Percentiles rank a stretch among this genome's conserved stretches.
phyloP scores from a whole-genome alignment of 148 eudicot genomes.

The Silene latifolia region DNA sequence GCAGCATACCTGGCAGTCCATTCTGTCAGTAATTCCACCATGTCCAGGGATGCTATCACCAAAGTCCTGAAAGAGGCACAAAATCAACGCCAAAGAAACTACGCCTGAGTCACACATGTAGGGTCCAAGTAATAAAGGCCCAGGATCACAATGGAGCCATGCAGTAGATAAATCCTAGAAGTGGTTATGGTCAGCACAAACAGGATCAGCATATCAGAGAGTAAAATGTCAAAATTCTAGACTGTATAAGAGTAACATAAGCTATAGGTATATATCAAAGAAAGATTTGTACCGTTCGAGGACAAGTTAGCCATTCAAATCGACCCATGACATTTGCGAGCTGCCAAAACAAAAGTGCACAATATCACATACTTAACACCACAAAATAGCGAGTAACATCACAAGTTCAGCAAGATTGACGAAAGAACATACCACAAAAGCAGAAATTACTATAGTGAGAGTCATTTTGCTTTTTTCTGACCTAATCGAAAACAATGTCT shows the following conservation, averaged over 20 bases:
- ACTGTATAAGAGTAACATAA: neutral
- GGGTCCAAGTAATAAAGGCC: constrained; percentile 16
- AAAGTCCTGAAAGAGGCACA: constrained; percentile 59
- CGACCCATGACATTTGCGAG: constrained; percentile 87
- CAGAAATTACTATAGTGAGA: constrained; percentile 39
- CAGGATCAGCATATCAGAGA: constrained; percentile 6
- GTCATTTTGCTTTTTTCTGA: too few species aligned
- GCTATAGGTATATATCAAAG: neutral
- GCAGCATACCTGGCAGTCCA: constrained; percentile 92
- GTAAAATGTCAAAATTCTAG: neutral
- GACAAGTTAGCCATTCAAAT: constrained; percentile 89
- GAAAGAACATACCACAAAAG: constrained; percentile 63
- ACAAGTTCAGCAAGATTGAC: neutral
- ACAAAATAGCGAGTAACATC: neutral
- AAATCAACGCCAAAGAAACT: neutral
- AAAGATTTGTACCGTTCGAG: constrained; percentile 62
- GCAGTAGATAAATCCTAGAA: constrained; percentile 87
- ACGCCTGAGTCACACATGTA: neutral
- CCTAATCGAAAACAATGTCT: neutral
- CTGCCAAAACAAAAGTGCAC: constrained; percentile 38
- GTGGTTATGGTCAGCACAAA: neutral
- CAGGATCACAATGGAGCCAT: constrained; percentile 99
- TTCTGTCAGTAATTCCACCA: constrained; percentile 98
- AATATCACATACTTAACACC: neutral
- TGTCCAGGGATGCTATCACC: constrained; percentile 99